Evolutionary conservation across 2,329 filamentous ascomycete species (phyloP), one percentile per base, ranked within the genome.

Genomic region (Thielaviopsis ethacetica): DNA sequence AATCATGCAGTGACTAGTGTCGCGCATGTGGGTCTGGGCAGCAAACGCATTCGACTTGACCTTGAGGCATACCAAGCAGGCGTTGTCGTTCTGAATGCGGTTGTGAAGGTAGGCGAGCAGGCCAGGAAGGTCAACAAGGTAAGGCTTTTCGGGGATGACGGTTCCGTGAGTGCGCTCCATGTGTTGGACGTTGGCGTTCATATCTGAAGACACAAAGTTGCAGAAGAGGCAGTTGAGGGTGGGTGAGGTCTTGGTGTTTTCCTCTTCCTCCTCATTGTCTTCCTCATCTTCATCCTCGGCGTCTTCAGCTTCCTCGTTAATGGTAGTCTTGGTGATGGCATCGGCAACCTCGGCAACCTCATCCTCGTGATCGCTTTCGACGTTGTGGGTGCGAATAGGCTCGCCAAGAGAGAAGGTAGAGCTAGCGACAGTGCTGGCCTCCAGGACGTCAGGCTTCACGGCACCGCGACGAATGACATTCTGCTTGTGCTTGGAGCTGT

Each of bases 1-100:
- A 65, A 98, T 94, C 80, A 91, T 95, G 78, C 91, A 97, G 72
- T 98, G 93, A 0, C 89, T 86, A 68, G 90, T 91, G 69, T 98
- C 93, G 52, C 89, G 84, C 93, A 98, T 98, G 70, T 98, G 93
- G 0, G 91, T 96, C 68, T 96, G 91, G 26, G 91, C 82, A 19
- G 88, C 91, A 60, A 84, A 83, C 0, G 86, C 77, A 13, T 84
- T 91, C 63, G 84, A 81, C 68, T 93, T 88, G 51, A 85, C 71
- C 70, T 93, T 94, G 68, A 87, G 85, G 69, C 93, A 98, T 68
- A 84, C 90, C 53, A 98, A 71, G 69, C 93, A 98, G 70, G 95
- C 85, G 68, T 89, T 83, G 62, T 85, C 81, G 61, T 89, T 81
- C 62, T 84, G 80, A 49, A 98, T 84, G 65, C 90, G 94, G 63